Conservation (phyloP, 2,329 filamentous ascomycete species). For the Paracoccidioides lutzii region DNA sequence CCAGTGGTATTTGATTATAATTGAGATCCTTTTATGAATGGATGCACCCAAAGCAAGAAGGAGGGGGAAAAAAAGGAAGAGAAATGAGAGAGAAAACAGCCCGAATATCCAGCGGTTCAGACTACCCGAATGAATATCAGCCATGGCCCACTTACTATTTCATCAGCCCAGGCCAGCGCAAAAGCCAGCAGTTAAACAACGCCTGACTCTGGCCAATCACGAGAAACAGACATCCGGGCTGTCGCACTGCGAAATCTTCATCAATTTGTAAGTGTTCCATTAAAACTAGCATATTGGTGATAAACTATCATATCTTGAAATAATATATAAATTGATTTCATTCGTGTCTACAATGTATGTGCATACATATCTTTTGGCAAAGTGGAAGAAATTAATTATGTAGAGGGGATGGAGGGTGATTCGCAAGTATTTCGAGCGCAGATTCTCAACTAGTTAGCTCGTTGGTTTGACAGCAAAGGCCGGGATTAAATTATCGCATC, state of each 20-base stretch:
- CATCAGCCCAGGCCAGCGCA: slow-evolving; percentile 1
- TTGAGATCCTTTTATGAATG: too few species aligned
- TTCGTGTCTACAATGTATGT: not conserved
- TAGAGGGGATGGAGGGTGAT: not conserved
- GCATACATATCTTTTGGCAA: not conserved
- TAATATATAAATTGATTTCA: not conserved
- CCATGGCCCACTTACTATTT: slow-evolving; percentile 2
- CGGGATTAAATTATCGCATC: not conserved
- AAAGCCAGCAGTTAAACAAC: not conserved
- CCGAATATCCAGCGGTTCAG: too few species aligned
- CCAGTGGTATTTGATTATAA: too few species aligned
- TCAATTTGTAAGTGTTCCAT: not conserved
- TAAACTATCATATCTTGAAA: not conserved
- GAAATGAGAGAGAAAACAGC: too few species aligned
- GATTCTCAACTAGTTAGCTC: not conserved
- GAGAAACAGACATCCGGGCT: not conserved
- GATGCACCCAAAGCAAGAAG: too few species aligned
- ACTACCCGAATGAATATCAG: not conserved
- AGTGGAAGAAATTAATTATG: not conserved
- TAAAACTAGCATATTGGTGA: not conserved
- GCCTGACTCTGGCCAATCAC: not conserved
- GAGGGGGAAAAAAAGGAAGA: too few species aligned
- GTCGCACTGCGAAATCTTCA: not conserved
- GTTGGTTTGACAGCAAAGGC: not conserved
- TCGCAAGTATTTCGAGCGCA: not conserved